Evolutionary conservation across 73 alveolate species (phyloP).

Genomic region (Blepharisma japonicum): DNA sequence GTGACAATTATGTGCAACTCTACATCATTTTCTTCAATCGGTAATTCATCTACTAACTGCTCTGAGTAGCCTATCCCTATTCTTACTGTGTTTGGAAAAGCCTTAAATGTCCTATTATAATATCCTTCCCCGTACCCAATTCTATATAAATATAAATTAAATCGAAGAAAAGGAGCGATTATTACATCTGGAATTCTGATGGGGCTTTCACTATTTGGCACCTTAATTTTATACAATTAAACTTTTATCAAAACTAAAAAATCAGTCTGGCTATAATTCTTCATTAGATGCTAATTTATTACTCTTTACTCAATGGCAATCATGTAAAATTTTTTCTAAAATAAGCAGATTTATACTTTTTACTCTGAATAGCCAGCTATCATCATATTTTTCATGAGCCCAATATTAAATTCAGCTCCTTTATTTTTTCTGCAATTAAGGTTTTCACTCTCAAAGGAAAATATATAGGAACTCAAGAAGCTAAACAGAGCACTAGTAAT

Average conservation of each 20-base stretch:
- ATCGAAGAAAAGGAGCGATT: conserved; percentile 38
- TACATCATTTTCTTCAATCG: conserved; percentile 7
- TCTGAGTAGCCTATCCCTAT: not conserved
- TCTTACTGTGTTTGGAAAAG: not conserved
- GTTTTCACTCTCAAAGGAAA: too few species aligned
- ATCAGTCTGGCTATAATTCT: too few species aligned
- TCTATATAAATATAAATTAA: conserved; percentile 26
- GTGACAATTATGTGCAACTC: not conserved
- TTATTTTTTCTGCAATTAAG: too few species aligned
- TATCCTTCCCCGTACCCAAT: conserved; percentile 57
- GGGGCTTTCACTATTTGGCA: conserved; percentile 28
- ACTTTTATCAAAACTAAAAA: too few species aligned
- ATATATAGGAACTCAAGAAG: too few species aligned
- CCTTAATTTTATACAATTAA: conserved; percentile 10
- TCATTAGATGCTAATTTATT: too few species aligned
- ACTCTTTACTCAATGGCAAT: not conserved
- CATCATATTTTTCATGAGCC: too few species aligned
- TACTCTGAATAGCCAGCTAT: not conserved
- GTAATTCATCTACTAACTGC: not conserved
- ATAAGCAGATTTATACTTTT: not conserved
- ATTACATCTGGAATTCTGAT: conserved; percentile 38
- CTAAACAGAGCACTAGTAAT: too few species aligned
- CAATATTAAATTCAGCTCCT: too few species aligned
- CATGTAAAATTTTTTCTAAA: not conserved
- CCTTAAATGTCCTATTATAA: conserved; percentile 42